Conservation (phyloP, 1,139 yeast genomes). For the Meyerozyma athensensis region DNA sequence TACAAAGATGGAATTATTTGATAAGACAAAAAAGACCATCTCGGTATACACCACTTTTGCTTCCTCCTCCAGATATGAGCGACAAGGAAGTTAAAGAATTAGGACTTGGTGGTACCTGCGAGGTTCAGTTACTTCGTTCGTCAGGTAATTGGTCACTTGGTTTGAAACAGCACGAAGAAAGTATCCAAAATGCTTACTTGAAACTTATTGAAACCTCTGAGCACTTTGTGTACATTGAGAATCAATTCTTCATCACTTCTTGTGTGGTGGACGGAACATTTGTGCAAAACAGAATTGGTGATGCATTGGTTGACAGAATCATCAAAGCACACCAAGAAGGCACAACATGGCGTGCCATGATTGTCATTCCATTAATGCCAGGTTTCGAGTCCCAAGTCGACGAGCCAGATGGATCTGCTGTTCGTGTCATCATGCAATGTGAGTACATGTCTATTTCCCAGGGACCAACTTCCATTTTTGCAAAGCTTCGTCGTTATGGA, state of each 20-base stretch:
- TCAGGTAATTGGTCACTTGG: conserved; percentile 94
- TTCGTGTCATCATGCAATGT: conserved; percentile 94
- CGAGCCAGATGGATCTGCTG: conserved; percentile 88
- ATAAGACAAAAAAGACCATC: conserved; percentile 92
- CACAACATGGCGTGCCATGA: conserved; percentile 82
- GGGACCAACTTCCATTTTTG: conserved; percentile 86
- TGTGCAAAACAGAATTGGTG: conserved; percentile 87
- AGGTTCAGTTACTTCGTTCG: conserved; percentile 82
- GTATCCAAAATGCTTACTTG: conserved; percentile 89
- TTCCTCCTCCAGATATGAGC: conserved; percentile 89
- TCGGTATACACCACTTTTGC: conserved; percentile 81
- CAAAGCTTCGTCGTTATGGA: conserved; percentile 70
- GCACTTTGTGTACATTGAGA: conserved; percentile 91
- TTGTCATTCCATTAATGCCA: conserved; percentile 94
- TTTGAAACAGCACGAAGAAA: conserved; percentile 73
- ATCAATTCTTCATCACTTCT: conserved; percentile 88
- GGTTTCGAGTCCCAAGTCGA: conserved; percentile 96
- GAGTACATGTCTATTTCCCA: conserved; percentile 91
- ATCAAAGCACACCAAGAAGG: conserved; percentile 78
- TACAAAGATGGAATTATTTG: conserved; percentile 95
- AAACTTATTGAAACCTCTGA: conserved; percentile 87
- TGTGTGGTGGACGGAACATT: conserved; percentile 82
- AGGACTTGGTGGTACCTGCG: conserved; percentile 82
- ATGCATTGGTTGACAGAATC: conserved; percentile 92
- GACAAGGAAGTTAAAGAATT: conserved; percentile 60